Evolutionary conservation across 2,329 filamentous ascomycete genomes (phyloP), one percentile per base, ranked within the genome.

Genomic region (Sporothrix humicola): DNA sequence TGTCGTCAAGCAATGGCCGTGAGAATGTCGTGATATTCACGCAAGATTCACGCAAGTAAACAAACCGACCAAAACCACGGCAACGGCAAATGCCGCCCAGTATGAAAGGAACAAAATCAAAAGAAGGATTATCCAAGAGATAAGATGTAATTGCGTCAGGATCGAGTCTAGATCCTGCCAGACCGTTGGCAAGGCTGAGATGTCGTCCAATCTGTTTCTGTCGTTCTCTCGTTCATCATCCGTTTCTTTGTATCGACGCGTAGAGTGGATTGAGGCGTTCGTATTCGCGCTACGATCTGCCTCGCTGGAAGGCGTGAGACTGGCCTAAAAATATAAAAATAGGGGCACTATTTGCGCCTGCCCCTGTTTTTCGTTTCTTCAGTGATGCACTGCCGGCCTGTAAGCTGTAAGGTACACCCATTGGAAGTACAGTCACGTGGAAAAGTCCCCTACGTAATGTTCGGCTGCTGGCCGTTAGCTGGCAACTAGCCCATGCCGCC

Each of bases 1-100:
- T 26, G 42, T 37, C 7, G 20, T 12, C 10, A 6, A 26, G 31
- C 17, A 52, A 23, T 59, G 42, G 69, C 20, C 13, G 23, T 69
- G 8, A 42, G 31, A 37, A 37, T 6, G 31, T 37, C 31, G 31
- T 54, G 46, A 15, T 42, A 52, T 48, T 44, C 17, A 6, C 8
- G n/a, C 15, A 59, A 70, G 52, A 52, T 48, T 44, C 17, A 6
- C 8, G n/a, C 15, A 59, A 70, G 52, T 42, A 69, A 69, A 54
- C 26, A 54, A 54, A 68, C 12, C 46, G 15, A 52, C 13, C 23
- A 68, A 37, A 15, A 26, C 61, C 65, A 69, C 66, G 23, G 66
- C 66, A 54, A 54, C 66, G 31, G 44, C 7, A n/a, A 37, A 6
- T 10, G 2, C 8, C 42, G 42, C 42, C 42, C 48, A n/a, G n/a